Evolutionary conservation across 371 early-diverging fungal genomes (phyloP), one percentile per base, ranked within the genome.

Genomic region (Actinomortierella ambigua): DNA sequence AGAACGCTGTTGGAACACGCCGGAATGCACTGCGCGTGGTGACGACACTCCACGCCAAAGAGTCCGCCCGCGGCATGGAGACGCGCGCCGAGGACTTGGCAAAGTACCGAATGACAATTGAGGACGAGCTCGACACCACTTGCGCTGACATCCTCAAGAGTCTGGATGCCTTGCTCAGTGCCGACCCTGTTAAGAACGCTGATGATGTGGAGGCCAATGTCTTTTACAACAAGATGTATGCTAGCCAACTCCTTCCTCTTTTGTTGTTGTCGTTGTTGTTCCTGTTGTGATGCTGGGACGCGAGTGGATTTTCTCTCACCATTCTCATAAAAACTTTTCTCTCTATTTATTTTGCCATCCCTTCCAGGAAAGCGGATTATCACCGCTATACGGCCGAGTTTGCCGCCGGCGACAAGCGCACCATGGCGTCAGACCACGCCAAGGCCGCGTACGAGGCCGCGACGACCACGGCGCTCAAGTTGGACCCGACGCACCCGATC

Each of bases 21-120:
- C 93, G 99, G 78, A 93, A 95, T n/a, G 93, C 95, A 52, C 97
- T 97, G 96, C 82, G 99, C 68, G 95, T 97, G 67, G 90, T 97
- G 48, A 91, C 92, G 56, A 93, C 96, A 50, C 95, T 96, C 62
- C 94, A 94, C 78, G 90, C 90, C 70, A 97, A 96, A 84, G 92
- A 94, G 77, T 91, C 91, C 68, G 81, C 76, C 60, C 90, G 91
- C 77, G 88, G 85, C 56, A 82, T 85, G 73, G 82, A 85, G 61
- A 77, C 76, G 39, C 90, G 91, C 59, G 85, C 91, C 39, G 68
- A 76, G 53, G 86, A 91, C 66, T 87, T 93, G 75, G 82, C 85
- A 67, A 85, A 82, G 40, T 91, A 93, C 77, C 86, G 95, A 54
- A 61, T 75, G 44, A 88, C 85, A 71, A 88, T 96, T 49, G 94